These are phyloP conservation scores for Phytopythium boreale DNA, from an alignment of 352 stramenopile genomes.

Conservation along the genomic window DNA sequence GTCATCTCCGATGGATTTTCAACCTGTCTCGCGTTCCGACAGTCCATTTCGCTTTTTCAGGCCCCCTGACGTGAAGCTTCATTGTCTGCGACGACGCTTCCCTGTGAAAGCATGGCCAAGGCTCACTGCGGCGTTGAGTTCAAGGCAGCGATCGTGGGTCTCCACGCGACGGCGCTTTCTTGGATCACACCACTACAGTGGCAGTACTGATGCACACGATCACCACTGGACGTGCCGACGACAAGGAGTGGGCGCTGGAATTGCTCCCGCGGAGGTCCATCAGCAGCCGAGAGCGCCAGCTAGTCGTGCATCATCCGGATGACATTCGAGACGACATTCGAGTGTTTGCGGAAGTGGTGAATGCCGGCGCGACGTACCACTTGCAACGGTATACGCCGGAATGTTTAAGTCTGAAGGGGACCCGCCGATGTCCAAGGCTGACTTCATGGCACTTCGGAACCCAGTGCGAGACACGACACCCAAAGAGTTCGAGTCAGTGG, in stretches of 20 bases:
- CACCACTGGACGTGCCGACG: not conserved
- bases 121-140: too few relatives aligned
- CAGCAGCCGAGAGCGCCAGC: not conserved
- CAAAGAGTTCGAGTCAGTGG: not conserved
- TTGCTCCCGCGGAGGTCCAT: not conserved
- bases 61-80: too few relatives aligned
- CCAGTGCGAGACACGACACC: not conserved
- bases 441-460: not conserved
- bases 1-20: too few relatives aligned
- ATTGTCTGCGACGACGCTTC: too few relatives aligned
- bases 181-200: not conserved
- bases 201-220: not conserved
- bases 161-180: too few relatives aligned
- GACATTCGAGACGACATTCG: not conserved
- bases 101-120: too few relatives aligned
- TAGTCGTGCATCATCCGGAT: not conserved
- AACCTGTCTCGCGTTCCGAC: too few relatives aligned
- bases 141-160: too few relatives aligned
- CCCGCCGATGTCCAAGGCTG: not conserved
- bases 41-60: too few relatives aligned
- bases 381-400: not conserved
- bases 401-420: not conserved
- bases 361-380: not conserved
- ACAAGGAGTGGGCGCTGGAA: not conserved
- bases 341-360: not conserved